phyloP scores from a whole-genome alignment of 2,329 filamentous ascomycete species.

The Epicoccum sorghinum region DNA sequence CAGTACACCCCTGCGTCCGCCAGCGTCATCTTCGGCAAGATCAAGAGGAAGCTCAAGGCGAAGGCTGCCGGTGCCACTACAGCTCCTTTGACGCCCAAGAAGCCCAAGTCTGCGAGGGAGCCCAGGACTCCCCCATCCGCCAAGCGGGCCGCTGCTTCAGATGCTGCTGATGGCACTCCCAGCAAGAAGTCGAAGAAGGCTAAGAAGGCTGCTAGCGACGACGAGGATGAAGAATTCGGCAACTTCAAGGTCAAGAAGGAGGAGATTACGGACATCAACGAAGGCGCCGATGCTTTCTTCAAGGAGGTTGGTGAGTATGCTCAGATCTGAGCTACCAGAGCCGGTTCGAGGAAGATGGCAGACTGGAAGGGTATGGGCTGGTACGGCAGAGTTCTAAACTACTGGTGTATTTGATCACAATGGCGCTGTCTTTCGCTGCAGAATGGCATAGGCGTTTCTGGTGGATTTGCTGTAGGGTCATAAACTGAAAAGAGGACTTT shows the following conservation, averaged over 20 bases:
- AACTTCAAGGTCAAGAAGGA: constrained; percentile 27
- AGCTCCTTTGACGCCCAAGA: constrained; percentile 30
- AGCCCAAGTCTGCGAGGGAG: not conserved
- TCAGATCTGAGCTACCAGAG: not conserved
- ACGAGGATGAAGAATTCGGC: constrained; percentile 26
- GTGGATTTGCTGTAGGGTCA: too few relatives aligned
- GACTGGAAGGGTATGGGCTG: too few relatives aligned
- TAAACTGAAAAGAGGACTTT: not conserved
- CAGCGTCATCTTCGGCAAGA: constrained; percentile 36
- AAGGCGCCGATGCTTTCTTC: constrained; percentile 1
- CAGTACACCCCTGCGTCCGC: constrained; percentile 36
- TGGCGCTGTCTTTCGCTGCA: too few relatives aligned
- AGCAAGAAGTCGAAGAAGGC: constrained; percentile 21
- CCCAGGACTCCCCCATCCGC: constrained; percentile 17
- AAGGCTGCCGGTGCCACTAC: constrained; percentile 14
- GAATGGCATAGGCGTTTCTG: too few relatives aligned
- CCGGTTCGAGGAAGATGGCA: not conserved
- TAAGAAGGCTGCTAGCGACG: constrained; percentile 3
- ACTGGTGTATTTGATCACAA: too few relatives aligned
- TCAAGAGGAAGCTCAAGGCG: constrained; percentile 40
- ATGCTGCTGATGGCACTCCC: constrained; percentile 12
- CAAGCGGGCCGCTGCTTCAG: constrained; percentile 21
- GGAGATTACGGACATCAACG: constrained; percentile 11
- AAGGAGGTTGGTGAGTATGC: not conserved
- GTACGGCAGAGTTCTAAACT: too few relatives aligned